These are phyloP conservation scores for Nyctanthes arbortristis DNA, from an alignment of 257 asterid genomes.

Conservation along the genomic window DNA sequence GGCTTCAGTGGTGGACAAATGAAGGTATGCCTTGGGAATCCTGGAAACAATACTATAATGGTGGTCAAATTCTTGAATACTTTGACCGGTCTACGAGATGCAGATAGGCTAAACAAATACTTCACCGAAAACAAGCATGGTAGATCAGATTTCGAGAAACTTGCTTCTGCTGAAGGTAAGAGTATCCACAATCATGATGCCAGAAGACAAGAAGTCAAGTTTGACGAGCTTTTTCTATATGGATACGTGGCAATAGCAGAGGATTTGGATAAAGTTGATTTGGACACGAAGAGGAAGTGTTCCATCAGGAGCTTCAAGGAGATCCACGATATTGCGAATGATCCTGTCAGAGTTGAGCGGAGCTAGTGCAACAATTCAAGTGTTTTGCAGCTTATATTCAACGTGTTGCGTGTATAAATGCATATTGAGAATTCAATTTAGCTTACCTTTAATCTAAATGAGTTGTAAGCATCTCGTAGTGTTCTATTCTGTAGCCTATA, in stretches of 20 bases:
- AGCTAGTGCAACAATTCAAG: background rate
- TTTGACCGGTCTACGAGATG: constrained; percentile 30
- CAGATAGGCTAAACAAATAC: constrained; percentile 37
- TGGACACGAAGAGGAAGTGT: constrained; percentile 35
- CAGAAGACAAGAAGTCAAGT: constrained; percentile 9
- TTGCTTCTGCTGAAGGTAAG: constrained; percentile 3
- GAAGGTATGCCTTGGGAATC: constrained; percentile 32
- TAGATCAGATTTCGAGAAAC: constrained; percentile 25
- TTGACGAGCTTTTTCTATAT: constrained; percentile 26
- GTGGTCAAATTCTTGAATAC: constrained; percentile 42
- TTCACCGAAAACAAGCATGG: constrained; percentile 31
- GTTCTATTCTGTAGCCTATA: background rate
- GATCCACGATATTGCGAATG: constrained; percentile 33
- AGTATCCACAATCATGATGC: background rate
- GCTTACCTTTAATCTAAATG: background rate
- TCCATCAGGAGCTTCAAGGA: constrained; percentile 35
- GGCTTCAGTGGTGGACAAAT: constrained; percentile 31
- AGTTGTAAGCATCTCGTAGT: background rate
- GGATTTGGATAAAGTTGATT: constrained; percentile 41
- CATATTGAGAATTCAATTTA: background rate
- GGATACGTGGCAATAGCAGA: constrained; percentile 42
- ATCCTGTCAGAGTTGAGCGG: constrained; percentile 24
- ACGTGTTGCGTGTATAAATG: background rate
- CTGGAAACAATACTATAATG: constrained; percentile 28
- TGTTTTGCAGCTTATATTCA: background rate